Evolutionary conservation across 768 basidiomycete genomes (phyloP).

Genomic region (Sutorius australiensis): DNA sequence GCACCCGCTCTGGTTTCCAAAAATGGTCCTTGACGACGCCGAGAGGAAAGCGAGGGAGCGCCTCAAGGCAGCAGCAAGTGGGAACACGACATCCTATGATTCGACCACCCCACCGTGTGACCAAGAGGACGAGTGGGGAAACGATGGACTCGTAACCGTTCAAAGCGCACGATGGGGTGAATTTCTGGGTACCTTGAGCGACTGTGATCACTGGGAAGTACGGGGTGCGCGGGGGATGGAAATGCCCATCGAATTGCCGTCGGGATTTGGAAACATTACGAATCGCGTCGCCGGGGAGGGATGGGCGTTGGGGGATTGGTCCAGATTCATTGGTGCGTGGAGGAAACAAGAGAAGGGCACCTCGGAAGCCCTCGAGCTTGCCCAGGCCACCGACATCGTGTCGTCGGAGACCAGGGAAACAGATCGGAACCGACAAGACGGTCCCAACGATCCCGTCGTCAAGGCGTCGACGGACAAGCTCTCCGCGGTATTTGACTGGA

Average conservation of each 20-base stretch:
- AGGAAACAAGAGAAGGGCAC: slow-evolving; percentile 49
- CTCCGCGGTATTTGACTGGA: slow-evolving; percentile 75
- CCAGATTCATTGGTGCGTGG: slow-evolving; percentile 58
- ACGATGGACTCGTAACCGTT: slow-evolving; percentile 91
- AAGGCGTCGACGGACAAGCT: slow-evolving; percentile 68
- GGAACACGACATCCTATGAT: background rate
- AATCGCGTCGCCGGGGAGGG: slow-evolving; percentile 39
- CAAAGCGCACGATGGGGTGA: slow-evolving; percentile 95
- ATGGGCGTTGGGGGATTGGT: slow-evolving; percentile 54
- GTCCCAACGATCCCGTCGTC: slow-evolving; percentile 51
- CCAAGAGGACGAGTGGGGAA: slow-evolving; percentile 64
- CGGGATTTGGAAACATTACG: slow-evolving; percentile 40
- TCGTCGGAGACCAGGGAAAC: slow-evolving; percentile 11
- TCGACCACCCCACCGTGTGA: slow-evolving; percentile 41
- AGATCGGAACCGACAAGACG: slow-evolving; percentile 25
- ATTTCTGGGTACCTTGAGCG: slow-evolving; percentile 85
- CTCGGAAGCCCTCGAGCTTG: slow-evolving; percentile 32
- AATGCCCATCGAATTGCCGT: slow-evolving; percentile 56
- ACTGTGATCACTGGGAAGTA: slow-evolving; percentile 95
- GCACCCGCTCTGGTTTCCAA: slow-evolving; percentile 97
- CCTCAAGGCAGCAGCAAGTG: slow-evolving; percentile 30
- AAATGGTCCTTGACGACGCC: slow-evolving; percentile 85
- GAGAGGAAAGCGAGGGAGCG: slow-evolving; percentile 58
- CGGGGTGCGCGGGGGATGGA: slow-evolving; percentile 83
- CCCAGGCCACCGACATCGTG: slow-evolving; percentile 13